These are phyloP conservation scores for Suillus cothurnatus DNA, from an alignment of 768 basidiomycete genomes.

Conservation along the genomic window DNA sequence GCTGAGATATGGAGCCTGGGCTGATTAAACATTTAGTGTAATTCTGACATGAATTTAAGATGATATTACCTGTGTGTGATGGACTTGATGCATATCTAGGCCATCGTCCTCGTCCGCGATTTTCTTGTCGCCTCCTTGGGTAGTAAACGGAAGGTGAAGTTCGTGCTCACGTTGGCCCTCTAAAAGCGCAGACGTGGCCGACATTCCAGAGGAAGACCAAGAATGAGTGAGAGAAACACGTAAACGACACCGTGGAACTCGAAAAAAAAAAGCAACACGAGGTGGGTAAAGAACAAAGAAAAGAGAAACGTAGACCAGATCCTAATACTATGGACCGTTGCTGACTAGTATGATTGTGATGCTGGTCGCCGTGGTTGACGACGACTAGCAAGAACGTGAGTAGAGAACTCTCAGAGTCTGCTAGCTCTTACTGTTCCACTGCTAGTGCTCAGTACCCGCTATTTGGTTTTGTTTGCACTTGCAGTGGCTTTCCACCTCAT, in stretches of 20 bases:
- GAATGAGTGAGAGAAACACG: constrained; percentile 42
- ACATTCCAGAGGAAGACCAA: constrained; percentile 44
- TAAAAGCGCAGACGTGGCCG: constrained; percentile 38
- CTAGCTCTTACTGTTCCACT: constrained; percentile 8
- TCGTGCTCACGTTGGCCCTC: constrained; percentile 43
- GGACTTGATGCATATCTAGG: constrained; percentile 34
- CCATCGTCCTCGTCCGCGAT: constrained; percentile 58
- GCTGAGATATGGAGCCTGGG: constrained; percentile 53
- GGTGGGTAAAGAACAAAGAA: constrained; percentile 24
- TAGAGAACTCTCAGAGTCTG: constrained; percentile 27
- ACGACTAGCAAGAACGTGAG: constrained; percentile 35
- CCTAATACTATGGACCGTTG: constrained; percentile 10
- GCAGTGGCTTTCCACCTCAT: neutral
- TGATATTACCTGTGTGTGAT: constrained; percentile 1
- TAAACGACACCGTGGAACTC: constrained; percentile 20
- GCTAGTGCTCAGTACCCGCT: constrained; percentile 1
- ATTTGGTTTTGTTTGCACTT: constrained; percentile 24
- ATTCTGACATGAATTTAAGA: neutral
- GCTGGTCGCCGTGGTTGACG: constrained; percentile 32
- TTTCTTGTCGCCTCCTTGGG: constrained; percentile 52
- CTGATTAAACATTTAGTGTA: constrained; percentile 29
- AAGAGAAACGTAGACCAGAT: constrained; percentile 5
- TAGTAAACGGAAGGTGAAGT: constrained; percentile 24
- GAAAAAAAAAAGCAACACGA: constrained; percentile 16
- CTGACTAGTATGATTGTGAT: constrained; percentile 5